phyloP scores from a whole-genome alignment of 176 grass and related monocot species.

The Oryza coarctata region DNA sequence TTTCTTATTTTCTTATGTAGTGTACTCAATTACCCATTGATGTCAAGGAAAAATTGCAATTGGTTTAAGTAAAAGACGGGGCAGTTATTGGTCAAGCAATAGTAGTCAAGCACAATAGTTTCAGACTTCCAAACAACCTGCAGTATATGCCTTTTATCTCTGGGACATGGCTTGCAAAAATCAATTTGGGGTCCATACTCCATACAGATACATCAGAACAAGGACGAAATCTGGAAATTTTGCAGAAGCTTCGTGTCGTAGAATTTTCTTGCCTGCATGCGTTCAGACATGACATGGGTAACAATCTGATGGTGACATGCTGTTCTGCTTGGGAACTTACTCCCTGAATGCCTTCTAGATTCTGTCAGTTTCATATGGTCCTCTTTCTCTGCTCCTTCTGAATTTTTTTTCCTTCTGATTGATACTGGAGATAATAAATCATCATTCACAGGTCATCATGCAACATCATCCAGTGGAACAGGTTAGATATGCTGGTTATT shows the following conservation, averaged over 20 bases:
- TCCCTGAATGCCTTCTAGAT: background rate
- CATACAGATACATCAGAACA: background rate
- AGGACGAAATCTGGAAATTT: background rate
- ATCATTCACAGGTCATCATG: background rate
- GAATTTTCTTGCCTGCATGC: background rate
- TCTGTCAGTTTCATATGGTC: background rate
- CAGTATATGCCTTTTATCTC: background rate
- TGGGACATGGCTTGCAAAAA: background rate
- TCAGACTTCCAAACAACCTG: no score
- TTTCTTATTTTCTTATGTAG: background rate
- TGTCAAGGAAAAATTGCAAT: background rate
- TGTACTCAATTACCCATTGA: background rate
- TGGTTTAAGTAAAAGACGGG: background rate
- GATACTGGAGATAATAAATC: background rate
- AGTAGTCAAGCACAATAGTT: background rate
- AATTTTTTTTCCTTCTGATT: background rate
- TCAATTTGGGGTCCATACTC: background rate
- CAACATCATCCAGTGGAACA: background rate
- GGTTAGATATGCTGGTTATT: background rate
- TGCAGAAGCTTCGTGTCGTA: background rate
- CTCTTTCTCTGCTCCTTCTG: background rate
- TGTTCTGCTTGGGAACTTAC: background rate
- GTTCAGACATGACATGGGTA: background rate
- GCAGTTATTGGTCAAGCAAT: background rate
- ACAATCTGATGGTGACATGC: background rate